Conservation (phyloP, 129 eudicot genomes). For the Escallonia herrerae region DNA sequence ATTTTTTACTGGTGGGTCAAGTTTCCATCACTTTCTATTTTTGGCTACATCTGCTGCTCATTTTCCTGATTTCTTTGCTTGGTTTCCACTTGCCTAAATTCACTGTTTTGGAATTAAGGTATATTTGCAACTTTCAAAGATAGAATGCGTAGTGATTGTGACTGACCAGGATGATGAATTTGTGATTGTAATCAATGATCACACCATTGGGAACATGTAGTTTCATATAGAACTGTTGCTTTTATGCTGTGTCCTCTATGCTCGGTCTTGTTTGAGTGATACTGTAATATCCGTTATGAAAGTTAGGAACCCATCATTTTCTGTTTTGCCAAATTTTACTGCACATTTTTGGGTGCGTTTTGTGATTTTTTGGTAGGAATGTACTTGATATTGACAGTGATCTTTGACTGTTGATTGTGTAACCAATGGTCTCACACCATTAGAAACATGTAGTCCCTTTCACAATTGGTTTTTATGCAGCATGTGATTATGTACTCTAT, state of each 20-base stretch:
- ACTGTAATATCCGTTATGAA: not conserved
- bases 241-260: not conserved
- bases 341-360: too few species aligned
- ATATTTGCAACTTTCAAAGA: not conserved
- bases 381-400: too few species aligned
- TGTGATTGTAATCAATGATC: not conserved
- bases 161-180: too few species aligned
- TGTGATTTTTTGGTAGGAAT: not conserved
- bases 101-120: not conserved
- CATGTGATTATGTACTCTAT: too few species aligned
- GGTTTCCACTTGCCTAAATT: not conserved
- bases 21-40: constrained; percentile 3
- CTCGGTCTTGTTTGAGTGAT: not conserved
- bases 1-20: constrained; percentile 79
- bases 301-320: too few species aligned
- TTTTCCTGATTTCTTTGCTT: not conserved
- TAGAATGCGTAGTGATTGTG: too few species aligned
- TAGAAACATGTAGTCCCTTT: too few species aligned
- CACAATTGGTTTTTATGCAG: too few species aligned
- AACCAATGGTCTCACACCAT: too few species aligned
- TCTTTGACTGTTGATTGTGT: too few species aligned
- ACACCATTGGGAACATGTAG: not conserved
- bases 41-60: not conserved
- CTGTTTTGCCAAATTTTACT: too few species aligned
- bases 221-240: not conserved